Evolutionary conservation across 1,284 basidiomycete genomes (phyloP).

Genomic region (Bondarzewia mesenterica): DNA sequence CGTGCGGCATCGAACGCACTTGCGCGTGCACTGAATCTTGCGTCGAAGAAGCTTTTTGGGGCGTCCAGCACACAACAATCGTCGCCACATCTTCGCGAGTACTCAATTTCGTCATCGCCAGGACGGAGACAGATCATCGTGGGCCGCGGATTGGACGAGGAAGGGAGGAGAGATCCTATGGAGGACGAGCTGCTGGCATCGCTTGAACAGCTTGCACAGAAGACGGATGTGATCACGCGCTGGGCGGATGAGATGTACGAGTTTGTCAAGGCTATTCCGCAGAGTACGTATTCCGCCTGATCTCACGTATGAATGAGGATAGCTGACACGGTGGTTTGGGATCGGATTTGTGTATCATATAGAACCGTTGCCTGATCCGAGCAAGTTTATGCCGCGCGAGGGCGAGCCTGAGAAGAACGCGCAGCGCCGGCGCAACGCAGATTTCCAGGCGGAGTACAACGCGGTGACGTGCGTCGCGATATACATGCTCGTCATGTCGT

Average conservation of each 20-base stretch:
- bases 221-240: constrained; percentile 87
- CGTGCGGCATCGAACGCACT: constrained; percentile 60
- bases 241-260: constrained; percentile 93
- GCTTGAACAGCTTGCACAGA: constrained; percentile 89
- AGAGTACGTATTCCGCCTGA: constrained; percentile 48
- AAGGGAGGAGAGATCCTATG: constrained; percentile 53
- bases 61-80: constrained; percentile 25
- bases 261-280: constrained; percentile 67
- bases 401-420: constrained; percentile 69
- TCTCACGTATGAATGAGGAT: too few relatives aligned
- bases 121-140: neutral
- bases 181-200: constrained; percentile 73
- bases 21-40: constrained; percentile 80
- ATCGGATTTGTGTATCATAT: neutral
- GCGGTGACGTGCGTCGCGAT: constrained; percentile 82
- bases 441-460: constrained; percentile 70
- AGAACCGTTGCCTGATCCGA: constrained; percentile 72
- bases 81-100: constrained; percentile 21
- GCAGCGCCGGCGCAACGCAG: constrained; percentile 53
- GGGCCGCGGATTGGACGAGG: constrained; percentile 11
- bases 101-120: neutral
- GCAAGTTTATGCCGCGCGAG: constrained; percentile 59
- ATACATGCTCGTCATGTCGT: constrained; percentile 90
- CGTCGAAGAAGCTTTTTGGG: constrained; percentile 88
- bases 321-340: neutral